Conservation (phyloP, 257 asterid species). For the Cynanchum wilfordii region DNA sequence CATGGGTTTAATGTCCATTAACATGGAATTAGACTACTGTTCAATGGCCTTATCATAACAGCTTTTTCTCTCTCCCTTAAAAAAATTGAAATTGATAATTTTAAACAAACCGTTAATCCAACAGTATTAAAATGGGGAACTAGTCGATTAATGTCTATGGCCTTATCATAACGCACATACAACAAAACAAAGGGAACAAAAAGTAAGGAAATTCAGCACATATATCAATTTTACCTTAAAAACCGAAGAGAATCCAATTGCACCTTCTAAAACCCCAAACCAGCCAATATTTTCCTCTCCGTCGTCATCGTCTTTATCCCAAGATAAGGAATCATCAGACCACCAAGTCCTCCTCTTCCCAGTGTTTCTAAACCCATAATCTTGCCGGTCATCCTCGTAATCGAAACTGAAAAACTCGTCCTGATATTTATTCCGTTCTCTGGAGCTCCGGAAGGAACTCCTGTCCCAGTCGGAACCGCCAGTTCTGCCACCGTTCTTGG, state of each 20-base stretch:
- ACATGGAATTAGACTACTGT: background rate
- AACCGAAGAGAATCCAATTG: constrained; percentile 49
- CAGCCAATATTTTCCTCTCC: constrained; percentile 40
- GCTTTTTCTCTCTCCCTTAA: background rate
- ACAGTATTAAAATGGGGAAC: background rate
- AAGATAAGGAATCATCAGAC: constrained; percentile 44
- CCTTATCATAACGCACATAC: background rate
- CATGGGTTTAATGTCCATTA: background rate
- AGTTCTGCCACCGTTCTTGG: constrained; percentile 34
- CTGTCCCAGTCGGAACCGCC: constrained; percentile 52
- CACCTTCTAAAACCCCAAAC: constrained; percentile 41
- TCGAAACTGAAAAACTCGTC: constrained; percentile 36
- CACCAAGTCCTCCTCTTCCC: constrained; percentile 65
- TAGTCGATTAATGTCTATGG: background rate
- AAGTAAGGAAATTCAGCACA: too few relatives aligned
- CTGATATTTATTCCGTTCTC: constrained; percentile 34
- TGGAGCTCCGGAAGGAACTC: constrained; percentile 20
- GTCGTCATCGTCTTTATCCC: constrained; percentile 25
- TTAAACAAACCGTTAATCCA: background rate
- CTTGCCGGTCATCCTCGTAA: constrained; percentile 35
- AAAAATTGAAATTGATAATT: background rate
- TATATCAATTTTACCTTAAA: constrained; percentile 39
- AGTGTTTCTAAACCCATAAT: constrained; percentile 37
- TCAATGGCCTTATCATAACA: too few relatives aligned
- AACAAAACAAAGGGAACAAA: background rate